Percentiles rank a stretch among this genome's conserved stretches.
phyloP scores from a whole-genome alignment of 257 asterid species.

The Scutellaria baicalensis region DNA sequence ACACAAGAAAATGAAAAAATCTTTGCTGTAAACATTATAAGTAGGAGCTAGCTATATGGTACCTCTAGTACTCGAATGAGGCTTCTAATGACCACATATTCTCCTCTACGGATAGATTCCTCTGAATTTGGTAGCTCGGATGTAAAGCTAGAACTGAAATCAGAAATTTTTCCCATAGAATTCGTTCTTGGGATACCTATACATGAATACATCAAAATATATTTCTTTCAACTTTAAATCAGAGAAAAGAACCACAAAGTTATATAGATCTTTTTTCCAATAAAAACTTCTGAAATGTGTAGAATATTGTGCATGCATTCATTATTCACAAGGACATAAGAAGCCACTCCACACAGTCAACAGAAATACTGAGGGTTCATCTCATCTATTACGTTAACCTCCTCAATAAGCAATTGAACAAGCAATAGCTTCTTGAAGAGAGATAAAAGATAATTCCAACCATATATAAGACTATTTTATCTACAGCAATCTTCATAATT shows the following conservation, averaged over 20 bases:
- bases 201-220: constrained; percentile 18
- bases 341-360: not conserved
- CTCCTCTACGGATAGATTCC: constrained; percentile 91
- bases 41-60: constrained; percentile 18
- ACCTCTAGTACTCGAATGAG: constrained; percentile 96
- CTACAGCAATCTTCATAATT: no score
- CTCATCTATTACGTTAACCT: not conserved
- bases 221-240: constrained; percentile 13
- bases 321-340: not conserved
- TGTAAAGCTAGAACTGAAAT: constrained; percentile 48
- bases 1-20: not conserved
- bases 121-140: constrained; percentile 64
- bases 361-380: not conserved
- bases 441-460: not conserved
- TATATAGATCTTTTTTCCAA: not conserved
- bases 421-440: not conserved
- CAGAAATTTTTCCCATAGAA: constrained; percentile 79
- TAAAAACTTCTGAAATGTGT: not conserved
- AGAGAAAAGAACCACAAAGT: constrained; percentile 16
- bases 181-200: constrained; percentile 74
- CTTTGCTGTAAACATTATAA: constrained; percentile 2
- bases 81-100: constrained; percentile 91
- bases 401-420: not conserved
- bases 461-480: not conserved
- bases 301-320: not conserved